Base-by-base conservation (phyloP, 257 asterid species). In the Marsdenia floribunda region DNA sequence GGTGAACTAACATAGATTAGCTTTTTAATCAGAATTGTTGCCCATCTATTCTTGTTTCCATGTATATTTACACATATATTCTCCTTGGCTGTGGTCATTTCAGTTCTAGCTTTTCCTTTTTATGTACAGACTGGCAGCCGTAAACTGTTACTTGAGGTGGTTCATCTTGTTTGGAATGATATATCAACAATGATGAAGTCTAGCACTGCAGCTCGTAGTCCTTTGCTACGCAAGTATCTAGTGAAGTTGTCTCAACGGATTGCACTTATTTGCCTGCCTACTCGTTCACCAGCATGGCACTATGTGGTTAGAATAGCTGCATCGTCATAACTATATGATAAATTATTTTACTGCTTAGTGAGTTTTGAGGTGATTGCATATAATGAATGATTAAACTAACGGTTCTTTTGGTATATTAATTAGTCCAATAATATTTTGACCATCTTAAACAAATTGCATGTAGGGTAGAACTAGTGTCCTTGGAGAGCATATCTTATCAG, bases 151-250 rank as follows among this genome's bases (percentile, higher is more conserved):
- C 46, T 86, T 74, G 85, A 77, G 73, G 92, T 92, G 86, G 87
- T 84, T 83, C 89, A 96, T 68, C 76, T 82, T 73, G 69, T 92
- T 76, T 94, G 99, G 99, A 79, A 80, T 75, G 93, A 90, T 80
- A 54, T 89, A 67, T 88, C 96, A 71, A 64, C 73, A 71, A 83
- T 90, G 78, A 85, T 90, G 69, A 90, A 88, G 83, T 89, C 99
- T 58, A 85, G 76, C 59, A 79, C 78, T 84, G 96, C 98, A 81
- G 73, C 84, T 75, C 90, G 93, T 58, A 95, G 99, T 81, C 89
- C 98, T 74, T 88, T 95, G 83, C 97, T 95, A 74, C 98, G 96
- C 71, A 95, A 95, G 87, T 88, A 89, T 85, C 86, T 95, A 71
- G 85, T 92, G 83, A 95, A 95, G 83, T 89, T 92, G 79, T 80